Evolutionary conservation across 768 basidiomycete genomes (phyloP).

Genomic region (Suillus occidentalis): DNA sequence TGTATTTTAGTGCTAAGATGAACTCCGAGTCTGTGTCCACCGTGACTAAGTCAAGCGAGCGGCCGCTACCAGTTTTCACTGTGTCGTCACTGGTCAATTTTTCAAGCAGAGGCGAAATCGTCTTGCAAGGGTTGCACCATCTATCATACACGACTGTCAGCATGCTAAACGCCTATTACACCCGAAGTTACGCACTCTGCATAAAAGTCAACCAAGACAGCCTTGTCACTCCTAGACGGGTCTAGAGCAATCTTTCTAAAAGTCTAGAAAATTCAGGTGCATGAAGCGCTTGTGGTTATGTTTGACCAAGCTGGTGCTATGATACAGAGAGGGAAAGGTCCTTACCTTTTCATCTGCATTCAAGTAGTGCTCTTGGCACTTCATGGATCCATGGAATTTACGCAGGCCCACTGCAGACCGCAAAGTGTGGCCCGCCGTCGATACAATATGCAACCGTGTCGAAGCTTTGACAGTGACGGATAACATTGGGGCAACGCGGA

Average conservation of each 20-base stretch:
- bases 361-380: conserved; percentile 38
- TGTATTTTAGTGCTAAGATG: conserved; percentile 49
- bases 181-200: conserved; percentile 58
- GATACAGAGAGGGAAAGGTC: conserved; percentile 4
- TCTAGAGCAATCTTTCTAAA: conserved; percentile 34
- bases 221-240: conserved; percentile 41
- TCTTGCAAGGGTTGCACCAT: conserved; percentile 79
- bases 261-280: conserved; percentile 25
- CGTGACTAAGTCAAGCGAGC: conserved; percentile 69
- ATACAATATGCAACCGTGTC: conserved; percentile 12
- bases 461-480: conserved; percentile 13
- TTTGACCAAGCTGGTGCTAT: conserved; percentile 8
- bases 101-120: conserved; percentile 69
- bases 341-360: conserved; percentile 48
- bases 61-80: conserved; percentile 50
- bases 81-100: conserved; percentile 49
- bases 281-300: conserved; percentile 6
- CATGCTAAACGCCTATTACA: conserved; percentile 3
- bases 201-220: conserved; percentile 78
- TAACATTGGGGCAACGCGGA: neutral
- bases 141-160: conserved; percentile 35
- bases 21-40: conserved; percentile 59
- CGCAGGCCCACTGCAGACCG: conserved; percentile 13
- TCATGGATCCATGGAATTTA: conserved; percentile 42
- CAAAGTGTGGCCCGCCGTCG: conserved; percentile 9